Evolutionary conservation across 306 rosid species (phyloP).

Genomic region (Notholithocarpus densiflorus): DNA sequence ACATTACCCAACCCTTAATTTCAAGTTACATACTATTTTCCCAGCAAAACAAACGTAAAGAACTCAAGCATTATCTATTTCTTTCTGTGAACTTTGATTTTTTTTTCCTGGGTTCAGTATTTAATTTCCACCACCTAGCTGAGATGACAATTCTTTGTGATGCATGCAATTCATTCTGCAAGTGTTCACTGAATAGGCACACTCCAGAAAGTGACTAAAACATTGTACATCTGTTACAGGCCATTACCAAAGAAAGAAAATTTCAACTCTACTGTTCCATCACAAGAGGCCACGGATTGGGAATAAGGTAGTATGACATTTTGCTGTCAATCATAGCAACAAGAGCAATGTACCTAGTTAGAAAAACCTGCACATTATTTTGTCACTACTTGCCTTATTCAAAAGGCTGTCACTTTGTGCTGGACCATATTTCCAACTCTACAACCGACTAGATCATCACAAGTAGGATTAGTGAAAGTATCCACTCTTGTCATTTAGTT

Average conservation of each 20-base stretch:
- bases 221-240: background rate
- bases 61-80: background rate
- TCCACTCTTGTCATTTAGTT: too few species aligned
- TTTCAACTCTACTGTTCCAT: background rate
- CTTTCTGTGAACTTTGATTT: background rate
- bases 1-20: background rate
- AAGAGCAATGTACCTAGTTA: background rate
- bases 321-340: background rate
- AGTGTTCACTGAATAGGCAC: background rate
- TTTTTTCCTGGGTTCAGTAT: too few species aligned
- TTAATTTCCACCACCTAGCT: too few species aligned
- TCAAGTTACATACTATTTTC: background rate
- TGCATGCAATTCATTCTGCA: background rate
- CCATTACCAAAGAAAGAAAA: background rate
- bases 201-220: background rate
- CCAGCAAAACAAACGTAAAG: background rate
- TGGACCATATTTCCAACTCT: too few species aligned
- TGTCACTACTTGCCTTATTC: background rate
- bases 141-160: background rate
- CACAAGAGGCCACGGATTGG: background rate
- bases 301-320: background rate
- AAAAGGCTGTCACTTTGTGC: background rate
- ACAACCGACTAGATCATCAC: too few species aligned
- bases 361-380: background rate
- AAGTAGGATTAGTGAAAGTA: too few species aligned